phyloP scores from a whole-genome alignment of 768 basidiomycete genomes.

The Polyporus arcularius region DNA sequence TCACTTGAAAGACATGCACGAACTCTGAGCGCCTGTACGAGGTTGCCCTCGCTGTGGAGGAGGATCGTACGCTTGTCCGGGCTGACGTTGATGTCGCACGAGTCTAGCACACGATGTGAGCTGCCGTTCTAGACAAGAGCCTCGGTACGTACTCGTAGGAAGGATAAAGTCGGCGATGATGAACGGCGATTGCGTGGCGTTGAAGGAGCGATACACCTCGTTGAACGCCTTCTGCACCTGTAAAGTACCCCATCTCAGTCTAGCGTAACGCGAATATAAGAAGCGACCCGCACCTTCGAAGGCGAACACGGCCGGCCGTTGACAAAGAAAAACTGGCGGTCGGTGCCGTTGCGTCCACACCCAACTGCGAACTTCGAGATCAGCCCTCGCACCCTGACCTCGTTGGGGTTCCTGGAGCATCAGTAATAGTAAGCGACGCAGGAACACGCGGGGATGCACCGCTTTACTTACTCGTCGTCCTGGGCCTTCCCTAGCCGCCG shows the following conservation, averaged over 20 bases:
- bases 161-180: constrained; percentile 82
- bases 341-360: constrained; percentile 74
- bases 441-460: neutral
- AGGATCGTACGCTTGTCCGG: constrained; percentile 98
- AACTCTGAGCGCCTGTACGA: constrained; percentile 81
- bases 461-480: constrained; percentile 18
- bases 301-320: constrained; percentile 89
- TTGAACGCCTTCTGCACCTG: constrained; percentile 89
- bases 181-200: constrained; percentile 73
- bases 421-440: neutral
- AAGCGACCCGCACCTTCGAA: constrained; percentile 52
- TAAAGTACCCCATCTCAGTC: neutral
- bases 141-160: constrained; percentile 62
- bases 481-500: constrained; percentile 40
- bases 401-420: constrained; percentile 18
- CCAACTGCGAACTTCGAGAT: constrained; percentile 81
- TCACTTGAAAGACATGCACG: neutral
- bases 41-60: constrained; percentile 80
- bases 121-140: neutral
- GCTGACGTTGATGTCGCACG: constrained; percentile 91
- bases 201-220: constrained; percentile 88
- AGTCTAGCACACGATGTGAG: constrained; percentile 42
- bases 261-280: neutral
- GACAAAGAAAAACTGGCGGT: constrained; percentile 91
- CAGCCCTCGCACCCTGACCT: constrained; percentile 69